Evolutionary conservation across 1,139 yeast species (phyloP), one percentile per base, ranked within the genome.

Genomic region (Zygosaccharomyces pseudobailii): DNA sequence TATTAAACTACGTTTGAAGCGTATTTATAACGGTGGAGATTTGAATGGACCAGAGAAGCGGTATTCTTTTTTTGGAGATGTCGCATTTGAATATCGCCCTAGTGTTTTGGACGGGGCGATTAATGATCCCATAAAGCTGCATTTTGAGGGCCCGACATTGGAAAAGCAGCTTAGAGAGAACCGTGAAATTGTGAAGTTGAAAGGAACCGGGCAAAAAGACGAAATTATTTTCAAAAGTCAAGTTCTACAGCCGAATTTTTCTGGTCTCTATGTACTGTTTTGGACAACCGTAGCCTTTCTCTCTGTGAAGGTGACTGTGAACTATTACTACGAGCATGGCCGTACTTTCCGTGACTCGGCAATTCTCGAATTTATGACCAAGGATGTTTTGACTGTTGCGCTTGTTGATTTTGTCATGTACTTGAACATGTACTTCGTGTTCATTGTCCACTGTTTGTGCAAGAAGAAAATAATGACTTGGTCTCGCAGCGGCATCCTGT

Each of bases 361-460:
- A 27, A 75, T 87, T 27, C 66, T 82, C 65, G 55, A 57, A n/a
- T 57, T 60, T 32, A 56, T 88, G 66, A 58, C 71, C 5, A 71
- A 73, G 28, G 90, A 87, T 55, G 46, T 87, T 20, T 53, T 77
- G 49, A 75, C 76, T 54, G 82, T 88, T 25, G 95, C 80, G 0
- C 54, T 83, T 21, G 80, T 87, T 1, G 96, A 88, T 63, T 65
- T 81, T 36, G 65, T 65, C 37, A 84, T 88, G 92, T 88, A 87
- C 60, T 55, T 82, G 27, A 61, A 79, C 17, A 76, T 79, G 31
- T 88, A 82, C 59, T 66, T 78, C 35, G 74, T 82, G 1, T 80
- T 74, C 36, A 59, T 72, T 3, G 58, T 87, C 38, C 96, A 88
- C 55, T 52, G 64, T 42, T 65, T 72, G 3, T 72, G 84, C 50